phyloP scores from a whole-genome alignment of 192 early-diverging fungal genomes.

The Entophlyctis luteolus region DNA sequence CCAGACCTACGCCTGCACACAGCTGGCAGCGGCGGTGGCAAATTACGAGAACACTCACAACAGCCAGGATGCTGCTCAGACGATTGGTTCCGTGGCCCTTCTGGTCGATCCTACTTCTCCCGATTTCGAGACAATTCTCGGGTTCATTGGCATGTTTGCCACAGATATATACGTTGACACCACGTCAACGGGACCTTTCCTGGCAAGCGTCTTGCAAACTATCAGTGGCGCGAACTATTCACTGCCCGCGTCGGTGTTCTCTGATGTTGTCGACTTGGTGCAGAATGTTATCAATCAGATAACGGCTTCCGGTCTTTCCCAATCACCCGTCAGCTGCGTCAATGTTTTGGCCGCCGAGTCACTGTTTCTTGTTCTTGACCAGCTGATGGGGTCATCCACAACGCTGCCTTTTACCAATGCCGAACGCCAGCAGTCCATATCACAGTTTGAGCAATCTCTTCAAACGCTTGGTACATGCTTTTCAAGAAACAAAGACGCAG shows the following conservation, averaged over 20 bases:
- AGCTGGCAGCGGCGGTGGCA: not conserved
- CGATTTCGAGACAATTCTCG: slow-evolving; percentile 6
- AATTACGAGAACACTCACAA: slow-evolving; percentile 19
- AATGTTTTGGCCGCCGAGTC: not conserved
- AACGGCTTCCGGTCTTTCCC: not conserved
- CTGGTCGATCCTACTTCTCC: not conserved
- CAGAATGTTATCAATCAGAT: not conserved
- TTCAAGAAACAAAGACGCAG: slow-evolving; percentile 16
- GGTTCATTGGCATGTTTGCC: not conserved
- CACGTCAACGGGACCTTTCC: slow-evolving; percentile 12
- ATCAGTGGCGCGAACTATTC: slow-evolving; percentile 7
- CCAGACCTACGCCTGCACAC: not conserved
- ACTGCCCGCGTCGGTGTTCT: not conserved
- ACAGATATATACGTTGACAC: slow-evolving; percentile 13
- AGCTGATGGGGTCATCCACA: slow-evolving; percentile 5
- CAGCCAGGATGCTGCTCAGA: not conserved
- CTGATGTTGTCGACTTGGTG: not conserved
- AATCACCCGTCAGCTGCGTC: slow-evolving; percentile 16
- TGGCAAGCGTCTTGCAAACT: slow-evolving; percentile 2
- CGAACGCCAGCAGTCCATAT: not conserved
- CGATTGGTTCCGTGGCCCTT: slow-evolving; percentile 12
- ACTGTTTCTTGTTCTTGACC: slow-evolving; percentile 10
- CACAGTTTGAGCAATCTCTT: not conserved
- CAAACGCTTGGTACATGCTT: slow-evolving; percentile 2
- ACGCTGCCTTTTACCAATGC: not conserved